Evolutionary conservation across 1,284 basidiomycete genomes (phyloP).

Genomic region (Pseudozyma flocculosa): DNA sequence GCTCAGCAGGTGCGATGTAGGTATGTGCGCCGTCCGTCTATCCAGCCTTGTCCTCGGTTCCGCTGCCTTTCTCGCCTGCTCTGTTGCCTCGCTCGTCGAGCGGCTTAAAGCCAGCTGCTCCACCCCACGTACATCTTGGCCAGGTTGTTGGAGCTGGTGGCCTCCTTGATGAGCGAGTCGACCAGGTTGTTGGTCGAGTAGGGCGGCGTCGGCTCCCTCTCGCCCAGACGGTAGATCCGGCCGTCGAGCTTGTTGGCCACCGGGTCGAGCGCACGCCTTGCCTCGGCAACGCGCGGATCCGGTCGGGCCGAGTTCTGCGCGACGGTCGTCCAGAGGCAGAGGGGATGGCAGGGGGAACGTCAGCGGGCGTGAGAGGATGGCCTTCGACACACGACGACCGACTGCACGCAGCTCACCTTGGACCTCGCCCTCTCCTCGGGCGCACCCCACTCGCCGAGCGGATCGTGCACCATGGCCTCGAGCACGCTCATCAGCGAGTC

Average conservation of each 20-base stretch:
- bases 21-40: too few species aligned
- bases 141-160: conserved; percentile 44
- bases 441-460: conserved; percentile 92
- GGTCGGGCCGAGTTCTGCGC: conserved; percentile 5
- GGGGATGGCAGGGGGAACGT: neutral
- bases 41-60: too few species aligned
- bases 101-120: conserved; percentile 35
- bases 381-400: too few species aligned
- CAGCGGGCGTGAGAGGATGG: too few species aligned
- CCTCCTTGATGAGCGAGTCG: conserved; percentile 55
- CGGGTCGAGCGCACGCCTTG: conserved; percentile 49
- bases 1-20: too few species aligned
- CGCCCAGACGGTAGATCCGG: conserved; percentile 34
- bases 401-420: conserved; percentile 4
- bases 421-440: conserved; percentile 51
- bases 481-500: conserved; percentile 94
- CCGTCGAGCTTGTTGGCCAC: conserved; percentile 54
- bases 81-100: conserved; percentile 5
- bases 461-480: conserved; percentile 97
- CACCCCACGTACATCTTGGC: conserved; percentile 54
- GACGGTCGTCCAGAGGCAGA: too few species aligned
- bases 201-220: conserved; percentile 33
- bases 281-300: conserved; percentile 46
- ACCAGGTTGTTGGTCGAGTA: conserved; percentile 53
- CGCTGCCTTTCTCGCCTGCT: neutral